Evolutionary conservation across 2,329 filamentous ascomycete genomes (phyloP), one percentile per base, ranked within the genome.

Genomic region (Hypoxylon sp.): DNA sequence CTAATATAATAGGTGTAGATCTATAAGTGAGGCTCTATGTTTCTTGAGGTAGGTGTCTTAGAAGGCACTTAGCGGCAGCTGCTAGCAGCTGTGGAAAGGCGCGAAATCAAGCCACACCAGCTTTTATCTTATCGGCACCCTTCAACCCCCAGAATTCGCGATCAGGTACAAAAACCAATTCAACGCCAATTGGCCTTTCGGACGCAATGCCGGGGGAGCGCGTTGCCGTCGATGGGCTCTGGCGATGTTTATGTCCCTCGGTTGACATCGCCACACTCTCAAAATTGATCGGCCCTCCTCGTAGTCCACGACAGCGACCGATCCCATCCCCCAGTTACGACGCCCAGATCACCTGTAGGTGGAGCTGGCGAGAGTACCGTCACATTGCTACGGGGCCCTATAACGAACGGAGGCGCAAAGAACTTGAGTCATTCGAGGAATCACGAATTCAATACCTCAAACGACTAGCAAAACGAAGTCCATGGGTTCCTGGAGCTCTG

Each of bases 201-300:
- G 21, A 32, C 67, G 57, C 68, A 67, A 82, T 82, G 81, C 73
- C 76, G 41, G 71, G 75, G 61, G 71, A 77, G 51, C 78, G 78
- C 66, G 71, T 84, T 53, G 75, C 81, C 1, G 73, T 83, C 34
- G 88, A 91, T 75, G 87, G 88, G 65, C 81, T 91, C 47, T 90
- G 88, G 87, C 85, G 85, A 74, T 89, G 85, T 73, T 79, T 91
- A 14, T 90, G 87, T 72, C 88, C 88, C 11, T 84, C 82, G 7
- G 80, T 87, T 61, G 83, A 87, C 71, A 69, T 77, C 5, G 61
- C 71, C 3, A 73, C 77, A 2, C 73, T 84, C 11, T 75, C 76
- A 3, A 79, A 71, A 54, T 73, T 78, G 14, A 62, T 79, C 61
- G 68, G 73, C 45, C 23, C 62, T 30, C 51, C 52, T 51, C 56